phyloP scores from a whole-genome alignment of 1,284 basidiomycete species.

The Naganishia liquefaciens region DNA sequence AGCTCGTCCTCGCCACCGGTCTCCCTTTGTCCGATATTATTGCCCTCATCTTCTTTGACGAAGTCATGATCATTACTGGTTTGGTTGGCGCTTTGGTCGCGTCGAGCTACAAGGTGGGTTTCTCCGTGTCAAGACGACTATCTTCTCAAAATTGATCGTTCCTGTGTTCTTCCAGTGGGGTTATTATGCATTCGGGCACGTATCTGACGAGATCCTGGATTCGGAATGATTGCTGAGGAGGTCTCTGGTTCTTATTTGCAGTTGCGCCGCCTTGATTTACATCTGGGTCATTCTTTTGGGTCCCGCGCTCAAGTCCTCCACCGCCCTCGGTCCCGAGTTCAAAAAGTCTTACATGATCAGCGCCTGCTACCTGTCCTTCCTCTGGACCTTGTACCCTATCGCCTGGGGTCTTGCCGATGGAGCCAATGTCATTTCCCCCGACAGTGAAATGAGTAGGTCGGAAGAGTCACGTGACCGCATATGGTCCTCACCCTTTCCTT shows the following conservation, averaged over 20 bases:
- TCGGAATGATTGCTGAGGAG: conserved; percentile 57
- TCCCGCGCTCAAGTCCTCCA: conserved; percentile 36
- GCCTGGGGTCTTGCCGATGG: conserved; percentile 56
- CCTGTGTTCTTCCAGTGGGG: conserved; percentile 43
- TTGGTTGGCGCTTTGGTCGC: conserved; percentile 60
- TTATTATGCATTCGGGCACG: conserved; percentile 56
- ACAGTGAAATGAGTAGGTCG: conserved; percentile 53
- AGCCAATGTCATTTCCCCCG: conserved; percentile 51
- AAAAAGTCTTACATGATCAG: conserved; percentile 54
- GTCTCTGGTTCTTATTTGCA: conserved; percentile 45
- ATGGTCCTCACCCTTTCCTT: neutral
- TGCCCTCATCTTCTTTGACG: conserved; percentile 59
- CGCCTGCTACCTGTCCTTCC: conserved; percentile 57
- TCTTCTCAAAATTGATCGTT: neutral
- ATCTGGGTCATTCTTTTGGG: conserved; percentile 55
- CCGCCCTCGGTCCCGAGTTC: conserved; percentile 43
- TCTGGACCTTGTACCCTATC: conserved; percentile 61
- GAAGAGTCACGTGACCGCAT: neutral
- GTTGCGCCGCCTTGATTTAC: conserved; percentile 55
- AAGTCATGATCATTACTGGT: conserved; percentile 59
- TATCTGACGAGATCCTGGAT: conserved; percentile 32
- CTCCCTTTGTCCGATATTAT: conserved; percentile 62
- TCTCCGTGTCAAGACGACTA: neutral
- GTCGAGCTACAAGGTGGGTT: conserved; percentile 57
- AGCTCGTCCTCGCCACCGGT: conserved; percentile 60